These are phyloP conservation scores for Leptographium procerum DNA, from an alignment of 2,329 filamentous ascomycete genomes.

Conservation along the genomic window DNA sequence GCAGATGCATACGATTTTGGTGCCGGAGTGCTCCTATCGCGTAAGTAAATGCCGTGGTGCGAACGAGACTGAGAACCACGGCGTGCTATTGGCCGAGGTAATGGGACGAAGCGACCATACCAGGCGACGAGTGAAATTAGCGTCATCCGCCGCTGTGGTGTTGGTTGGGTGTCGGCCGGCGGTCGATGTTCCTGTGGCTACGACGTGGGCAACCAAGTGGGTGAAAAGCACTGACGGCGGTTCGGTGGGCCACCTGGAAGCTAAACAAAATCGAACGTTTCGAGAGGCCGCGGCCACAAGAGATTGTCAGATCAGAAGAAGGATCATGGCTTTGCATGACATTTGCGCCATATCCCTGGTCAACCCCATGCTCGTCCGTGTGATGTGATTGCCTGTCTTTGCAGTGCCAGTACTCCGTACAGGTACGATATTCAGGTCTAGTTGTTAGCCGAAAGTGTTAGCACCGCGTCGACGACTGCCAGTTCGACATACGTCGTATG, in stretches of 20 bases:
- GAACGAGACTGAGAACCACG: background rate
- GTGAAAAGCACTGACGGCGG: conserved; percentile 2
- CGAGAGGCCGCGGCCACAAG: background rate
- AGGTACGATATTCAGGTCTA: too few relatives aligned
- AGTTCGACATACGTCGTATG: too few relatives aligned
- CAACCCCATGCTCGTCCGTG: background rate
- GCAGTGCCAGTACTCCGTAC: background rate
- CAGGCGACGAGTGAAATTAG: conserved; percentile 7
- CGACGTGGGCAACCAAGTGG: background rate
- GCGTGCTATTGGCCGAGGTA: conserved; percentile 4
- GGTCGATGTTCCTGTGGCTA: background rate
- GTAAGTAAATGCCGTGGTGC: background rate
- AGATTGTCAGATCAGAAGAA: conserved; percentile 10
- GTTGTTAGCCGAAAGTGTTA: too few relatives aligned
- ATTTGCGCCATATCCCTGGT: background rate
- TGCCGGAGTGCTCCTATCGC: background rate
- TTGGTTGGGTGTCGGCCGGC: background rate
- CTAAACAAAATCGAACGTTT: background rate
- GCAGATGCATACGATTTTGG: background rate
- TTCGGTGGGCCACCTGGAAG: conserved; percentile 2
- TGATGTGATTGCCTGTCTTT: background rate
- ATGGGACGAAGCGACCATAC: conserved; percentile 7
- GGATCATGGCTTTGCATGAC: conserved; percentile 5
- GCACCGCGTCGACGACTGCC: too few relatives aligned
- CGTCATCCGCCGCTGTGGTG: background rate